These are phyloP conservation scores for Harrya chromipes DNA, from an alignment of 768 basidiomycete species.

Conservation along the genomic window DNA sequence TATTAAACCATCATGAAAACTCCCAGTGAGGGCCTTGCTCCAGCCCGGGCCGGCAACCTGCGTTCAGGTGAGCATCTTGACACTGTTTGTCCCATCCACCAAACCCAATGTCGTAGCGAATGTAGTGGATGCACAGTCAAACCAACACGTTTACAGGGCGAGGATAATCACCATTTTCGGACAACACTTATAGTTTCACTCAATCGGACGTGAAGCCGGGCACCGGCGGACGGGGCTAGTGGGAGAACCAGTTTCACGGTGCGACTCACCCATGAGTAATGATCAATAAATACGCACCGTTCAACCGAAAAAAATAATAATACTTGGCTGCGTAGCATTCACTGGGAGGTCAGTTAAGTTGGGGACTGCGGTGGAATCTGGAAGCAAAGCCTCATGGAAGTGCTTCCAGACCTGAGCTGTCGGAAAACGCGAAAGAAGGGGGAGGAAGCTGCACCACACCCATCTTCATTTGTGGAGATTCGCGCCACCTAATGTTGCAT, in stretches of 20 bases:
- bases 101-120: neutral
- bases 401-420: conserved; percentile 5
- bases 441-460: neutral
- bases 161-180: neutral
- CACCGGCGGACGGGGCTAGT: neutral
- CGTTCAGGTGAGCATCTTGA: neutral
- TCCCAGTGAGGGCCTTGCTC: neutral
- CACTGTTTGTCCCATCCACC: neutral
- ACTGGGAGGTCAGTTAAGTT: neutral
- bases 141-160: neutral
- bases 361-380: neutral
- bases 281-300: neutral
- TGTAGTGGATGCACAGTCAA: neutral
- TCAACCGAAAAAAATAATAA: neutral
- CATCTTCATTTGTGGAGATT: conserved; percentile 9
- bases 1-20: conserved; percentile 1
- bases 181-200: neutral
- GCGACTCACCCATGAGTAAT: neutral
- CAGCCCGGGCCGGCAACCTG: neutral
- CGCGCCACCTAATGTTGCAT: conserved; percentile 3
- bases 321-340: neutral
- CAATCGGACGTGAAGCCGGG: neutral
- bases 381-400: conserved; percentile 4
- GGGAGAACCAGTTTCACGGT: neutral
- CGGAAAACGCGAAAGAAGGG: conserved; percentile 3